Evolutionary conservation across 345 rosid genomes (phyloP), one percentile per base, ranked within the genome.

Genomic region (Arabidopsis arenosa): DNA sequence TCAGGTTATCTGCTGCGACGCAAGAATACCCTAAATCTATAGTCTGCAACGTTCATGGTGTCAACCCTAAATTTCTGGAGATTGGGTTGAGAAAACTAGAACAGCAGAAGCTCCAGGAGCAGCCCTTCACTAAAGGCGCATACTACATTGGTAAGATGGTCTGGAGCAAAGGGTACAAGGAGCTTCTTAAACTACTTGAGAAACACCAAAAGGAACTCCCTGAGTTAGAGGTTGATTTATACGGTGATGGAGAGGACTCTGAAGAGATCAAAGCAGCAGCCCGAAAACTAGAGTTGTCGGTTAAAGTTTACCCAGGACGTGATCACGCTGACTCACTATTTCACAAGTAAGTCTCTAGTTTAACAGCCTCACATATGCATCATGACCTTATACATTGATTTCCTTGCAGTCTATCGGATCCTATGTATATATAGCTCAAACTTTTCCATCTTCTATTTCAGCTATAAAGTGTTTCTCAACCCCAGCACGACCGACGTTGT

Each of bases 401-500:
- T 23, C 43, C 40, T 57, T 9, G 57, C 64, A 21, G 56, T 44
- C 39, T 40, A 52, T 51, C 13, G 54, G 57, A 35, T 66, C 58
- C 44, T 59, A 28, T 23, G n/a, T 13, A 0, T 52, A 63, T 13
- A 17, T n/a, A 32, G 10, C 35, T 45, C 9, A 9, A 48, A 39
- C 35, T 37, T 14, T 4, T 44, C 2, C 11, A 11, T 52, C 72
- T 70, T 64, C 28, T 75, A 12, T 52, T 66, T 56, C 92, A 96
- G 97, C 74, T 93, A 89, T 72, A 96, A 87, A 82, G 92, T 91
- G 78, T 95, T 95, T 81, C 83, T 95, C 78, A 95, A 95, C 78
- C 98, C 99, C 7, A 95, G 99, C 89, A 95, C 98, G 51, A 90
- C 96, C 9, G 99, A 95, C 57, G 98, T 95, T 40, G 98, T 95